phyloP scores from a whole-genome alignment of 257 asterid genomes.

The Sherardia arvensis region DNA sequence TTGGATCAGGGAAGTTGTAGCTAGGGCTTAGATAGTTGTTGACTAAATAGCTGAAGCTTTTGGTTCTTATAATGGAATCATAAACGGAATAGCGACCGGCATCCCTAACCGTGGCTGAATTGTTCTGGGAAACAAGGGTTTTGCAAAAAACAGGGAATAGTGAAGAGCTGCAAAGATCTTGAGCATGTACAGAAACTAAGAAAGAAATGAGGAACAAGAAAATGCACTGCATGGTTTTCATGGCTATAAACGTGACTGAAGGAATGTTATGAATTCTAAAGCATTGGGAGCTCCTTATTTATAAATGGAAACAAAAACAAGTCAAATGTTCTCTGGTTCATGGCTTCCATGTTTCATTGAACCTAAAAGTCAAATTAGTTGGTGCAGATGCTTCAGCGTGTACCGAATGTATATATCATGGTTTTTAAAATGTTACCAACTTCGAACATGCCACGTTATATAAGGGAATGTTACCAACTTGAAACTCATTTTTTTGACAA shows the following conservation, averaged over 20 bases:
- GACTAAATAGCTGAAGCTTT: constrained; percentile 32
- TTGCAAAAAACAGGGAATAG: constrained; percentile 47
- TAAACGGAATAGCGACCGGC: constrained; percentile 39
- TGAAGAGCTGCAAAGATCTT: constrained; percentile 36
- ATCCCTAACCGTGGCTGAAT: constrained; percentile 39
- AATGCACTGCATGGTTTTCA: constrained; percentile 7
- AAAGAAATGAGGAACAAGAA: not conserved
- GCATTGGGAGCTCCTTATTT: not conserved
- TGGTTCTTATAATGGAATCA: constrained; percentile 34
- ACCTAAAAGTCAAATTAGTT: not conserved
- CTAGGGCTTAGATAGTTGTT: constrained; percentile 4
- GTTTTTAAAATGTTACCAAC: not conserved
- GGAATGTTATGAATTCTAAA: not conserved
- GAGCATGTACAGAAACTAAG: not conserved
- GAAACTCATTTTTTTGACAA: too few species aligned
- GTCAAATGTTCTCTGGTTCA: not conserved
- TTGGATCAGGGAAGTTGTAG: not conserved
- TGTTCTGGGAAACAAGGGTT: constrained; percentile 29
- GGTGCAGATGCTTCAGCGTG: not conserved
- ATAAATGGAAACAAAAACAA: not conserved
- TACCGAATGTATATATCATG: too few species aligned
- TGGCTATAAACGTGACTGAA: not conserved
- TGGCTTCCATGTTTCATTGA: not conserved
- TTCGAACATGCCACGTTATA: not conserved
- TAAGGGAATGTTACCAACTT: too few species aligned